Evolutionary conservation across 768 basidiomycete genomes (phyloP).

Genomic region (Baorangia bicolor): DNA sequence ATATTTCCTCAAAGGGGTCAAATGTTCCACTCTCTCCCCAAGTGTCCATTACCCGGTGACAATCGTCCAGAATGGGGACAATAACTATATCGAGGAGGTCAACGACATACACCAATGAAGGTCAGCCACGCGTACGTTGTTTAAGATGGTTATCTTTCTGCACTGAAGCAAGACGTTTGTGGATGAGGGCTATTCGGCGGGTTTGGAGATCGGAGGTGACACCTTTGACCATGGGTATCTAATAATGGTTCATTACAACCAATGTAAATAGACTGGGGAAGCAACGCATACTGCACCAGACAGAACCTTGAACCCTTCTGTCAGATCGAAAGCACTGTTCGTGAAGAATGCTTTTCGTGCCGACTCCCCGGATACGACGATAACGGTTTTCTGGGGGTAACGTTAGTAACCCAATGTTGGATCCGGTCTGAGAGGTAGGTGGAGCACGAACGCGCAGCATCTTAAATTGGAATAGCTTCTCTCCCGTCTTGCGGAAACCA

Average conservation of each 20-base stretch:
- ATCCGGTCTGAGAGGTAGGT: constrained; percentile 10
- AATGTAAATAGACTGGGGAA: constrained; percentile 10
- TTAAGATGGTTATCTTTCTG: constrained; percentile 63
- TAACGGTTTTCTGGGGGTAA: constrained; percentile 59
- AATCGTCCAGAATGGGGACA: constrained; percentile 63
- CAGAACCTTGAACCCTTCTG: constrained; percentile 76
- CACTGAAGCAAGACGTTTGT: constrained; percentile 64
- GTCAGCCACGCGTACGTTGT: constrained; percentile 46
- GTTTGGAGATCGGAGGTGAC: constrained; percentile 70
- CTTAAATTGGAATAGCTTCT: constrained; percentile 67
- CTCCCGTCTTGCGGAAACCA: constrained; percentile 67
- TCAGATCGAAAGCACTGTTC: constrained; percentile 69
- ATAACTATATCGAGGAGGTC: constrained; percentile 48
- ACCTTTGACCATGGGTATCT: constrained; percentile 77
- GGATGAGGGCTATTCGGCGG: constrained; percentile 60
- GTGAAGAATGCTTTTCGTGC: constrained; percentile 69
- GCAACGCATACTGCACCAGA: constrained; percentile 65
- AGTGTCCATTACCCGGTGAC: constrained; percentile 53
- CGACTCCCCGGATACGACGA: constrained; percentile 73
- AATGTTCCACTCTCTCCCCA: constrained; percentile 67
- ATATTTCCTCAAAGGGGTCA: constrained; percentile 71
- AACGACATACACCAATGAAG: constrained; percentile 4
- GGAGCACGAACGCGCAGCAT: constrained; percentile 55
- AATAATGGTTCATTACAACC: constrained; percentile 14
- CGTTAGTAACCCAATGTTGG: constrained; percentile 17